A percentile compares a stretch with the other conserved stretches of the same genome.
Evolutionary conservation across 768 basidiomycete species (phyloP).

Genomic region (Agaricus blazei): DNA sequence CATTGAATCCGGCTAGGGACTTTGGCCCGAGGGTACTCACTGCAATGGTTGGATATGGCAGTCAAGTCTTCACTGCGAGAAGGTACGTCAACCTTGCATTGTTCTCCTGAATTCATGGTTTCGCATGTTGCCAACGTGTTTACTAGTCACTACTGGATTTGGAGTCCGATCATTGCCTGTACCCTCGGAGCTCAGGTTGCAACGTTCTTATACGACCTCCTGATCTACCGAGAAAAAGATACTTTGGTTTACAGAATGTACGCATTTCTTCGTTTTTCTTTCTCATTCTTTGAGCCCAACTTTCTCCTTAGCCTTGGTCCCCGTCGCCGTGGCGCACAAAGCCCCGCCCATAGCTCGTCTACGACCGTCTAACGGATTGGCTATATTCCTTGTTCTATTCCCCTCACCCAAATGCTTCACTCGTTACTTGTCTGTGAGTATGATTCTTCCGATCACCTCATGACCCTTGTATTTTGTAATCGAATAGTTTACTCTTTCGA

Average conservation of each 20-base stretch:
- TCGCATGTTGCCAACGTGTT: neutral
- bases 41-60: constrained; percentile 65
- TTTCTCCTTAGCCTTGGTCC: neutral
- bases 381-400: too few species aligned
- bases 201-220: constrained; percentile 50
- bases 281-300: neutral
- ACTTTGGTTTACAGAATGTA: constrained; percentile 51
- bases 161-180: constrained; percentile 57
- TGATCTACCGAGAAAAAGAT: constrained; percentile 55
- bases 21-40: constrained; percentile 61
- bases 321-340: neutral
- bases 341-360: neutral
- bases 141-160: constrained; percentile 66
- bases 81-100: constrained; percentile 22
- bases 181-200: constrained; percentile 52
- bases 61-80: constrained; percentile 31
- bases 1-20: constrained; percentile 37
- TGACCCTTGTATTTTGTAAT: too few species aligned
- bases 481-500: too few species aligned
- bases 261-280: constrained; percentile 13
- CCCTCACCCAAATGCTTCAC: too few species aligned
- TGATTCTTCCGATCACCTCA: too few species aligned
- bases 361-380: neutral
- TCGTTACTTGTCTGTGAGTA: too few species aligned
- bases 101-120: neutral